A percentile compares a stretch with the other conserved stretches of the same genome.
Conservation (phyloP, 805 yeast genomes). For the Hanseniaspora singularis region DNA sequence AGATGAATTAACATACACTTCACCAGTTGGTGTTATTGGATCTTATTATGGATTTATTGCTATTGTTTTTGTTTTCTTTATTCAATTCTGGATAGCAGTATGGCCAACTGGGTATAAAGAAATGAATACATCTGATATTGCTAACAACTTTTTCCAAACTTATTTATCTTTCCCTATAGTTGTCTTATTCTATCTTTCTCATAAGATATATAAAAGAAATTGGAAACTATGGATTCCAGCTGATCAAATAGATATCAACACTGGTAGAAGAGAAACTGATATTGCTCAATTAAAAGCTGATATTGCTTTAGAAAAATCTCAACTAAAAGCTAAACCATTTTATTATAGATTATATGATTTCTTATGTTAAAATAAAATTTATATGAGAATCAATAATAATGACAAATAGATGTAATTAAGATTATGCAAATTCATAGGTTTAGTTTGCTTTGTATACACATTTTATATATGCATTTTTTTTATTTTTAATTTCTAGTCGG, state of each 20-base stretch:
- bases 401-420: too few relatives aligned
- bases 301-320: slow-evolving; percentile 39
- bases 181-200: slow-evolving; percentile 42
- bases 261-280: slow-evolving; percentile 51
- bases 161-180: slow-evolving; percentile 60
- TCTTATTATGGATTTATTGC: slow-evolving; percentile 50
- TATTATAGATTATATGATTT: slow-evolving; percentile 35
- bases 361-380: slow-evolving; percentile 39
- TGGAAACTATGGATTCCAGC: slow-evolving; percentile 34
- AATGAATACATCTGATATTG: slow-evolving; percentile 32
- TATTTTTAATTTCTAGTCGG: too few relatives aligned
- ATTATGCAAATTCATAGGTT: too few relatives aligned
- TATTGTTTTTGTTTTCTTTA: slow-evolving; percentile 49
- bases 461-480: too few relatives aligned
- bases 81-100: slow-evolving; percentile 74
- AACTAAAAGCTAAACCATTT: slow-evolving; percentile 35
- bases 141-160: slow-evolving; percentile 48
- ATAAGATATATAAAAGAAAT: slow-evolving; percentile 42
- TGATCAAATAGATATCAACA: slow-evolving; percentile 45
- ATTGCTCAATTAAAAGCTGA: slow-evolving; percentile 41
- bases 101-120: slow-evolving; percentile 50
- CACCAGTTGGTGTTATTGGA: slow-evolving; percentile 60
- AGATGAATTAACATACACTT: slow-evolving; percentile 52
- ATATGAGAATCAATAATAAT: too few relatives aligned
- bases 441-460: too few relatives aligned